phyloP scores from a whole-genome alignment of 352 stramenopile species.

The Phytophthora fragariae region DNA sequence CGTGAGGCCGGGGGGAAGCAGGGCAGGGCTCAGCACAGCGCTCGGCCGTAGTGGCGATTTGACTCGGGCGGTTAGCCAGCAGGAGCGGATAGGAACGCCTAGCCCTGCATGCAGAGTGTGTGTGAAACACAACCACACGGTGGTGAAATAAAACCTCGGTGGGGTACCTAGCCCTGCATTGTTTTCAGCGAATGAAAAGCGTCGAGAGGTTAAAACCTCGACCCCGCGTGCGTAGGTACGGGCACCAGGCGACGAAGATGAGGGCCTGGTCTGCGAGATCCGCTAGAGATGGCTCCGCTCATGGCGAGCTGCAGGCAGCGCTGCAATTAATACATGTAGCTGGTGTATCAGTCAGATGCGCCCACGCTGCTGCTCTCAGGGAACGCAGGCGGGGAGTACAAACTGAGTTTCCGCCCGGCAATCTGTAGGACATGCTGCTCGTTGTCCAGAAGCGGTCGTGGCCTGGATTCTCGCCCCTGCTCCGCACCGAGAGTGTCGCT shows the following conservation, averaged over 20 bases:
- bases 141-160: neutral
- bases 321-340: neutral
- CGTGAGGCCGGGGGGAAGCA: neutral
- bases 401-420: neutral
- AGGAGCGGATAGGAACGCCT: slow-evolving; percentile 33
- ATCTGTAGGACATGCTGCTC: neutral
- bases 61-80: slow-evolving; percentile 32
- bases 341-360: neutral
- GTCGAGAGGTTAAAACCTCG: slow-evolving; percentile 2
- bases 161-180: neutral
- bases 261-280: slow-evolving; percentile 4
- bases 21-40: no score
- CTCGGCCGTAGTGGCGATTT: slow-evolving; percentile 28
- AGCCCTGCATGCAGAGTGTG: slow-evolving; percentile 11
- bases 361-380: neutral
- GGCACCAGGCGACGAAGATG: slow-evolving; percentile 28
- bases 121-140: slow-evolving; percentile 35
- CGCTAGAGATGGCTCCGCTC: slow-evolving; percentile 22
- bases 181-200: neutral
- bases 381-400: slow-evolving; percentile 14
- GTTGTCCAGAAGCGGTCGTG: neutral
- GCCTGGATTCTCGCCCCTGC: slow-evolving; percentile 37
- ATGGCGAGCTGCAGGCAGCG: neutral
- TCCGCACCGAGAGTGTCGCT: slow-evolving; percentile 17
- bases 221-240: slow-evolving; percentile 9